Percentiles rank a stretch among this genome's conserved stretches.
These are phyloP conservation scores for Starmerella potacharoeniae DNA, from an alignment of 805 yeast genomes.

Conservation along the genomic window DNA sequence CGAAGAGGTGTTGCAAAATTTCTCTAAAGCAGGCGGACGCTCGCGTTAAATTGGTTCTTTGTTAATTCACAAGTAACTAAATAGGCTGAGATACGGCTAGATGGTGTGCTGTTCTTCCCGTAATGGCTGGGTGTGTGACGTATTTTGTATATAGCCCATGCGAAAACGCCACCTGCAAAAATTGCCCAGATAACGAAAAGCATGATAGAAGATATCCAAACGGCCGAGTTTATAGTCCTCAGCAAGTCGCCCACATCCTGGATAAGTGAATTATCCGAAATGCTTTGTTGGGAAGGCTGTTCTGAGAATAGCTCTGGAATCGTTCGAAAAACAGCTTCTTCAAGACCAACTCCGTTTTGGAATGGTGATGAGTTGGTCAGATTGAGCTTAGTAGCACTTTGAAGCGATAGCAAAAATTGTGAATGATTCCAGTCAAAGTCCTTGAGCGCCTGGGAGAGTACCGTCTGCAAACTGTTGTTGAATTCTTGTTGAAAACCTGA, in stretches of 20 bases:
- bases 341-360: slow-evolving; percentile 4
- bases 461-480: not conserved
- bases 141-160: not conserved
- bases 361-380: not conserved
- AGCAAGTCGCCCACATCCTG: not conserved
- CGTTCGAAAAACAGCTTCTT: not conserved
- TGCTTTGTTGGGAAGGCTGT: too few relatives aligned
- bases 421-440: not conserved
- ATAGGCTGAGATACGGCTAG: too few relatives aligned
- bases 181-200: not conserved
- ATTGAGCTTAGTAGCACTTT: not conserved
- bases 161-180: not conserved
- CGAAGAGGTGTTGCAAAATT: slow-evolving; percentile 29
- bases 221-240: not conserved
- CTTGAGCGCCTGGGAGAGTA: not conserved
- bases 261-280: not conserved
- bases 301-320: too few relatives aligned
- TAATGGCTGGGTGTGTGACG: not conserved
- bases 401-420: not conserved
- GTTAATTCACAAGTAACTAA: not conserved
- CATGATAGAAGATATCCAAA: not conserved
- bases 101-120: not conserved
- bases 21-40: slow-evolving; percentile 33
- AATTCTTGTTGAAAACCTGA: not conserved
- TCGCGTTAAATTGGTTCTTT: slow-evolving; percentile 9